Conservation (phyloP, 441 rosid species). For the Erodium moschatum region DNA sequence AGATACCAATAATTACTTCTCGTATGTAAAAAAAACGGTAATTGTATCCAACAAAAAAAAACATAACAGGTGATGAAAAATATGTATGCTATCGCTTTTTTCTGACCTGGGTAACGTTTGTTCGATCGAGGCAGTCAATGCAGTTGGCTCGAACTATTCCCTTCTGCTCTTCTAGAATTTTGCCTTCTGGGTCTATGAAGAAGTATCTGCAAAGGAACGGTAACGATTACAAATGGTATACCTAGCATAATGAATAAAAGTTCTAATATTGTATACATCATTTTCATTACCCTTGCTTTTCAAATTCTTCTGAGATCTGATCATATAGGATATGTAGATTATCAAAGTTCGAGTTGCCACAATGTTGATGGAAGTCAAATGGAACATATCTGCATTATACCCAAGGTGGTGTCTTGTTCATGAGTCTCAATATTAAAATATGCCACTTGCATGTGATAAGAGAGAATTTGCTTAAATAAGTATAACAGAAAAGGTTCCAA, state of each 20-base stretch:
- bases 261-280: constrained; percentile 13
- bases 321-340: constrained; percentile 66
- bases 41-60: constrained; percentile 15
- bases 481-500: background rate
- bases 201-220: constrained; percentile 63
- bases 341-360: constrained; percentile 78
- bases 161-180: constrained; percentile 70
- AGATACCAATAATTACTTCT: background rate
- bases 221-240: constrained; percentile 37
- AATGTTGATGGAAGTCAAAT: constrained; percentile 73
- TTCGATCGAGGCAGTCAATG: constrained; percentile 94
- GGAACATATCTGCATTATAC: constrained; percentile 57
- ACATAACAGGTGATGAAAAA: constrained; percentile 8
- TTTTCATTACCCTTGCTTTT: constrained; percentile 68
- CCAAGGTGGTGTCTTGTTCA: constrained; percentile 2
- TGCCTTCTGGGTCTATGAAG: constrained; percentile 56
- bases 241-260: constrained; percentile 18
- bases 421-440: background rate
- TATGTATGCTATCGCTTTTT: background rate
- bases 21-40: background rate
- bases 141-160: constrained; percentile 86
- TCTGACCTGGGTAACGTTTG: constrained; percentile 92
- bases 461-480: constrained; percentile 4
- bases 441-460: constrained; percentile 1
- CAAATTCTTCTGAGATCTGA: constrained; percentile 60